Evolutionary conservation across 2,329 filamentous ascomycete genomes (phyloP), one percentile per base, ranked within the genome.

Genomic region (Sporothrix pseudoabietina): DNA sequence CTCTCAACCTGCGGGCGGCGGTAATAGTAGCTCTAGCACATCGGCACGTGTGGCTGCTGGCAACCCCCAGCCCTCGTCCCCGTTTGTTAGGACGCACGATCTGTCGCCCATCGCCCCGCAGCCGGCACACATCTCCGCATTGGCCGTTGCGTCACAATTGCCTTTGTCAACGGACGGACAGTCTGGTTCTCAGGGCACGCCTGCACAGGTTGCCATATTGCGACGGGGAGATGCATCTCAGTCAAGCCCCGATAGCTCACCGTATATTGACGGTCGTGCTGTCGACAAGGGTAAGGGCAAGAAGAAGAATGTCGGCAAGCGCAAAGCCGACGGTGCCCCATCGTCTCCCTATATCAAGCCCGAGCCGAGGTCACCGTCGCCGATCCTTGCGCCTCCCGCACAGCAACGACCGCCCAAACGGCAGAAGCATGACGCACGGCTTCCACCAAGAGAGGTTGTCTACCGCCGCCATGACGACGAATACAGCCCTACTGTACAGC

Each of bases 41-140:
- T 35, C 59, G 9, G 19, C n/a, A 5, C 57, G 63, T 2, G 30
- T 52, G 16, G 55, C 47, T 19, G 69, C 54, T 39, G 63, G 87
- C 5, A 68, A 44, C 9, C 91, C 75, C 89, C 71, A 47, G 14
- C 75, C 72, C 7, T 73, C 75, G 5, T 76, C 75, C 1, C 75
- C 90, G 71, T 83, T 94, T 73, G 85, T 94, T 77, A 89, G 90
- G 78, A 90, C 90, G 77, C 91, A 94, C 79, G 90, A 94, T 78
- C 88, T 90, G 69, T 90, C 90, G 49, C 91, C 91, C 57, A 83
- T 91, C 78, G 92, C 92, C 70, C 92, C 93, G 35, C 92, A 93
- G 78, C 92, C 93, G 71, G 89, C 90, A 68, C 91, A 92, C 78
- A 89, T 89, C 76, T 86, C 91, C 80, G 84, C 87, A 76, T 79